Evolutionary conservation across 345 rosid genomes (phyloP).

Genomic region (Aquilaria yunnanensis): DNA sequence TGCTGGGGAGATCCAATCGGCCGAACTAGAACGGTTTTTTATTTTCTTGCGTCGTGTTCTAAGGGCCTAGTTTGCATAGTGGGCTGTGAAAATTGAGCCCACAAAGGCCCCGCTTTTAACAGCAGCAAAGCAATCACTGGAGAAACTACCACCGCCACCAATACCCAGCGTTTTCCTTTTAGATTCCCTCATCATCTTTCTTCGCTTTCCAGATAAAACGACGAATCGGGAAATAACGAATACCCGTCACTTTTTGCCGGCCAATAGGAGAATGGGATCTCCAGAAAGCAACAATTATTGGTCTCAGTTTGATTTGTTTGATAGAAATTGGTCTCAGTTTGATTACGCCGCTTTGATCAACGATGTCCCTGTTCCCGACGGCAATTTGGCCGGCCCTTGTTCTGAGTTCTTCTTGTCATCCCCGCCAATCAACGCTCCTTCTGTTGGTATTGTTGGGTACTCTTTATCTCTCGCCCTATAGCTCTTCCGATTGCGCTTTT

Average conservation of each 20-base stretch:
- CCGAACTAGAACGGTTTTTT: too few species aligned
- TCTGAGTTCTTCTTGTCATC: slow-evolving; percentile 72
- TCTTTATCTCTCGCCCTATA: neutral
- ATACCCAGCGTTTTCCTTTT: too few species aligned
- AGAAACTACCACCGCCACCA: too few species aligned
- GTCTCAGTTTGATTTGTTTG: slow-evolving; percentile 29
- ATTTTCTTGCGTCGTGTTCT: too few species aligned
- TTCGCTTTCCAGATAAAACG: too few species aligned
- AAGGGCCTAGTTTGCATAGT: too few species aligned
- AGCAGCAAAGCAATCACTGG: too few species aligned
- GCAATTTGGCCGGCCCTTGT: slow-evolving; percentile 44
- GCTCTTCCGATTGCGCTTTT: slow-evolving; percentile 3
- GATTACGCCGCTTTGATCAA: slow-evolving; percentile 52
- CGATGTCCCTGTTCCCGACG: slow-evolving; percentile 58
- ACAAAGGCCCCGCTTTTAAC: too few species aligned
- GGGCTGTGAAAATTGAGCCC: too few species aligned
- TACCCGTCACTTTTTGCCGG: slow-evolving; percentile 5
- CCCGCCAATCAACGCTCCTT: slow-evolving; percentile 45
- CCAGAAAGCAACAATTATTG: slow-evolving; percentile 55
- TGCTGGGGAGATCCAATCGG: too few species aligned
- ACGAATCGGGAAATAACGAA: neutral
- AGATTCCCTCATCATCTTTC: too few species aligned
- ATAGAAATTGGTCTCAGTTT: slow-evolving; percentile 9
- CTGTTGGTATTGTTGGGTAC: slow-evolving; percentile 55
- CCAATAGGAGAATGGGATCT: slow-evolving; percentile 49